A percentile compares a stretch with the other conserved stretches of the same genome.
phyloP scores from a whole-genome alignment of 106 monocot species.

The Iris macrosiphon region DNA sequence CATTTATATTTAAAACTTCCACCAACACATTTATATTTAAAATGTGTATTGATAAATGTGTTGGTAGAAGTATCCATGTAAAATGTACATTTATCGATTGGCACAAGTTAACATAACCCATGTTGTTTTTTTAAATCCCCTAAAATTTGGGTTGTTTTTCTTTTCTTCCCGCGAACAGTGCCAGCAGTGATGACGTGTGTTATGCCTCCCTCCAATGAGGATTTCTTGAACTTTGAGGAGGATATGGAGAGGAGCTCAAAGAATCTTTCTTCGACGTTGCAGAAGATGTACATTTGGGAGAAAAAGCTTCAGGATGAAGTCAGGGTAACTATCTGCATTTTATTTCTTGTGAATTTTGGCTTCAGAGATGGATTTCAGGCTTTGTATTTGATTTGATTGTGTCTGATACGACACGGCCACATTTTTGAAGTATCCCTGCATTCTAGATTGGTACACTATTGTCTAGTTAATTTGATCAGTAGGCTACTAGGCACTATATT shows the following conservation, averaged over 20 bases:
- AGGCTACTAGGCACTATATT: no score
- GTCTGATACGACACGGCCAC: no score
- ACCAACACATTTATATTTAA: no score
- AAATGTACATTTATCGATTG: no score
- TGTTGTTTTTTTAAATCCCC: not conserved
- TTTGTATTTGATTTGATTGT: no score
- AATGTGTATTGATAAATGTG: no score
- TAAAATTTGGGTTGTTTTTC: not conserved
- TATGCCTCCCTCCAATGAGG: conserved; percentile 12
- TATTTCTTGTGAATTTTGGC: not conserved
- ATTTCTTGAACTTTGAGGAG: conserved; percentile 34
- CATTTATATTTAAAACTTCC: no score
- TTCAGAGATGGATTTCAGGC: no score
- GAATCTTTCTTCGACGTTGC: conserved; percentile 41
- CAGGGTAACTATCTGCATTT: conserved; percentile 28
- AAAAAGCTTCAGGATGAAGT: conserved; percentile 65
- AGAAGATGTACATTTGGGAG: conserved; percentile 75
- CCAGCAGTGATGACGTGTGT: conserved; percentile 43
- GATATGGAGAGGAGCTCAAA: conserved; percentile 19
- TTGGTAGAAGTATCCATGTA: no score
- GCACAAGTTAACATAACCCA: not conserved
- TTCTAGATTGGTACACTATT: no score
- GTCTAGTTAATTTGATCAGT: no score
- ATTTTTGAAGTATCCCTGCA: no score
- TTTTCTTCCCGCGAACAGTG: conserved; percentile 13